Percentiles rank a stretch among this genome's conserved stretches.
These are phyloP conservation scores for Zostera marina DNA, from an alignment of 116 monocot species.

Conservation along the genomic window DNA sequence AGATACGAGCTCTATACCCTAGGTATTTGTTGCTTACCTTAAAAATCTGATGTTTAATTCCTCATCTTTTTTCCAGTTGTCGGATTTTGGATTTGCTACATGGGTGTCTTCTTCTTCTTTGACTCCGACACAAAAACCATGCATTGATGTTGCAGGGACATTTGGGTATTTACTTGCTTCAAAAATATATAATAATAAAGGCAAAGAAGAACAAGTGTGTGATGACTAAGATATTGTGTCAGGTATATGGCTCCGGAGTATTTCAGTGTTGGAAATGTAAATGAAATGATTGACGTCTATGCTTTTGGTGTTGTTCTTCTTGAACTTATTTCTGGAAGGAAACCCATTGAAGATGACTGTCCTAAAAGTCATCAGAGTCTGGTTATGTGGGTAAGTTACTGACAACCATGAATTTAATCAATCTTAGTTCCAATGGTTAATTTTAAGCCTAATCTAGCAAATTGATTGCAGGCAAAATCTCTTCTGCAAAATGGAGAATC, in stretches of 20 bases:
- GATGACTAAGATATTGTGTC: not conserved
- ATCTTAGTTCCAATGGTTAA: no score
- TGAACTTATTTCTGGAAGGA: conserved; percentile 76
- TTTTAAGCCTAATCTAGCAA: no score
- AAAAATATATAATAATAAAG: no score
- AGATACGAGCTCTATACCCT: not conserved
- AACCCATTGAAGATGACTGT: conserved; percentile 33
- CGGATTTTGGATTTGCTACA: conserved; percentile 38
- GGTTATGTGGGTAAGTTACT: conserved; percentile 62
- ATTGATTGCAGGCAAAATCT: conserved; percentile 46
- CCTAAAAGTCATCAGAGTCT: conserved; percentile 71
- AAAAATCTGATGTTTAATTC: not conserved
- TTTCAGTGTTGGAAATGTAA: conserved; percentile 69
- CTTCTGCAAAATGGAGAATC: conserved; percentile 37
- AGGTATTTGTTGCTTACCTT: not conserved
- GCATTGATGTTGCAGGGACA: conserved; percentile 39
- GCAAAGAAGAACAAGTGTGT: not conserved
- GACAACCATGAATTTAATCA: no score
- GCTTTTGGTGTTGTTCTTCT: conserved; percentile 87
- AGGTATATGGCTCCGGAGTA: conserved; percentile 91
- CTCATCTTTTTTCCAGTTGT: conserved; percentile 14
- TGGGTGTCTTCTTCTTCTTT: conserved; percentile 21
- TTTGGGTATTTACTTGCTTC: conserved; percentile 19
- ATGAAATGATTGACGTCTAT: conserved; percentile 84
- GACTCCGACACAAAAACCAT: conserved; percentile 10